Base-by-base conservation (phyloP, 2,329 filamentous ascomycete genomes). In the Aspergillus awamori region DNA sequence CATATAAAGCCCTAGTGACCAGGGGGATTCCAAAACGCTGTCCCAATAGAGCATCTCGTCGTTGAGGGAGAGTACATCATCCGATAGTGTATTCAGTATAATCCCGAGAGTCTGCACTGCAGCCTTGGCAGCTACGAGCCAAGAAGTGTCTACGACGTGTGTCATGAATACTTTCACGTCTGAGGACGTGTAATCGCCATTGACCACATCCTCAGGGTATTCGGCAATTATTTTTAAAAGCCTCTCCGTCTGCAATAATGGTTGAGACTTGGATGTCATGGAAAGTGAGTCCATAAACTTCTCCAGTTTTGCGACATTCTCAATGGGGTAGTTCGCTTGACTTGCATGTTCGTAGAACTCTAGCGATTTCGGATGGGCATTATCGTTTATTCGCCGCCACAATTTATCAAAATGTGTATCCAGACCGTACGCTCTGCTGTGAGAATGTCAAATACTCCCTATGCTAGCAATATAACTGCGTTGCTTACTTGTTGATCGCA, bases 21-120 rank as follows among this genome's bases (percentile, higher is more conserved):
- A 84, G 67, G 92, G 89, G 0, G 92, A 96, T 8, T 87, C 86
- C 30, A 97, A 79, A 2, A 97, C 85, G 67, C 95, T 90, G 71
- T 97, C 92, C 95, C 95, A 99, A 75, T 98, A 98, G 87, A 90
- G 93, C 24, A 97, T 89, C 68, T 97, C 93, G 66, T 97, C 89
- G 69, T 88, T 91, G 17, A 99, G 78, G 0, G 89, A 89, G 10
- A 94, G 87, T 10, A 93, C 96, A 69, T 95, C 90, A 58, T 94
- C 89, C 10, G 97, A 79, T 3, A 98, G 83, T 0, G 86, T 87
- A 67, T 88, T 88, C 67, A 97, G 81, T 43, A 96, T 84, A 53
- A 91, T 80, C 4, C 94, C 94, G 71, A 97, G 96, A 1, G 90
- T 88, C 72, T 97, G 94, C n/a, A 93, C 87, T 0, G 93, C 91